Base-by-base conservation (phyloP, 176 grass and related monocot species). In the Musa beccarii region DNA sequence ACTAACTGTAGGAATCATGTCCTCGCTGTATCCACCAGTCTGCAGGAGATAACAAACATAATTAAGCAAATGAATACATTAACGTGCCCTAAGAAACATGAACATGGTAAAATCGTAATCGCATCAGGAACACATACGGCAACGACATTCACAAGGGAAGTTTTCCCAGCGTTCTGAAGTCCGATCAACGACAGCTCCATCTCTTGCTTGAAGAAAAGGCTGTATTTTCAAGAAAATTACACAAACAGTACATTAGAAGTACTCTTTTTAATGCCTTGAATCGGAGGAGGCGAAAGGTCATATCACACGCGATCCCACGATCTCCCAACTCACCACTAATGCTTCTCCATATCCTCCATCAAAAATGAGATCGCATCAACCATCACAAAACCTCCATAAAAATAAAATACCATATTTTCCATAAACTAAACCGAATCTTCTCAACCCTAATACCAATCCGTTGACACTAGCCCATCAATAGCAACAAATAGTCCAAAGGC, bases 171-270 rank as follows among this genome's bases (percentile, higher is more conserved):
- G 89, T 99, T 99, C 84, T 99, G 95, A 71, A 99, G 95, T 43
- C 95, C 95, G 75, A 99, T 99, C 79, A 99, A 82, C 71, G 95
- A 99, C 63, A 99, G 90, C 74, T 99, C 95, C 95, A 99, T 99
- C 78, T 99, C 95, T 91, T 99, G 95, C 88, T 99, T 99, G 80
- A 99, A 99, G 65, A 99, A 99, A 59, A 99, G 86, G 86, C 95
- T 99, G 86, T 52, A 72, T 64, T 62, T 51, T 11, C 22, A 16
- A 54, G 52, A 53, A 52, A 25, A 79, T 77, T 16, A 14, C 11
- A 66, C 11, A 16, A 14, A 19, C 52, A 77, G 1, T 9, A 10
- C 4, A 4, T 67, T 66, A 15, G 14, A 34, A 3, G 34, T 43
- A 43, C 34, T 43, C 4, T 43, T 43, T 70, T 19, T 26, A 66